Conservation (phyloP, 2,329 filamentous ascomycete genomes). For the Annulohypoxylon truncatum region DNA sequence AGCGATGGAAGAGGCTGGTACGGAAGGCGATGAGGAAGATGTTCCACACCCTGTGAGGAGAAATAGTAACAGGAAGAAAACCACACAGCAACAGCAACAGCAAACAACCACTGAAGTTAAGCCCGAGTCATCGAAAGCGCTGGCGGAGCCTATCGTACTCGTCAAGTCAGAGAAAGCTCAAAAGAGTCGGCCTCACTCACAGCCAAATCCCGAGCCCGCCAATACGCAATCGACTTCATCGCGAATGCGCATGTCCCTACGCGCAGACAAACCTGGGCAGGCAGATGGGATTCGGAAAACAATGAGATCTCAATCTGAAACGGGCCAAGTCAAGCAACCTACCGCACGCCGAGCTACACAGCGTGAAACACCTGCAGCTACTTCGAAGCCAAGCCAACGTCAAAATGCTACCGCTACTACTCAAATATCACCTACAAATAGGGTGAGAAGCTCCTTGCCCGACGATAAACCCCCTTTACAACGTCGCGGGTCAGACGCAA, state of each 20-base stretch:
- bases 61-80: slow-evolving; percentile 54
- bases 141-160: slow-evolving; percentile 41
- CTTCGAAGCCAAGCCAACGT: slow-evolving; percentile 27
- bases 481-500: slow-evolving; percentile 72
- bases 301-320: slow-evolving; percentile 39
- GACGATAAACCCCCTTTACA: slow-evolving; percentile 53
- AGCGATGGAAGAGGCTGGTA: slow-evolving; percentile 64
- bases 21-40: slow-evolving; percentile 59
- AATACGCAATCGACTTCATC: slow-evolving; percentile 32
- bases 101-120: slow-evolving; percentile 28
- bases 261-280: slow-evolving; percentile 49
- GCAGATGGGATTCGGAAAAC: slow-evolving; percentile 48
- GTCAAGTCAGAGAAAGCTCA: slow-evolving; percentile 25
- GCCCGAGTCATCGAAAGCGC: slow-evolving; percentile 38
- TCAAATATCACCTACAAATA: slow-evolving; percentile 15
- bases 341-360: slow-evolving; percentile 22
- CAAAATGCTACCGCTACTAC: slow-evolving; percentile 15
- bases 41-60: slow-evolving; percentile 44
- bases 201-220: slow-evolving; percentile 43
- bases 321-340: slow-evolving; percentile 11
- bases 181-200: slow-evolving; percentile 47
- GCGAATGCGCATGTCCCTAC: slow-evolving; percentile 61
- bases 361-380: slow-evolving; percentile 16
- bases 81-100: slow-evolving; percentile 55
- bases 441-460: slow-evolving; percentile 22